Base-by-base conservation (phyloP, 1,284 basidiomycete genomes). In the Neonothopanus nambi region DNA sequence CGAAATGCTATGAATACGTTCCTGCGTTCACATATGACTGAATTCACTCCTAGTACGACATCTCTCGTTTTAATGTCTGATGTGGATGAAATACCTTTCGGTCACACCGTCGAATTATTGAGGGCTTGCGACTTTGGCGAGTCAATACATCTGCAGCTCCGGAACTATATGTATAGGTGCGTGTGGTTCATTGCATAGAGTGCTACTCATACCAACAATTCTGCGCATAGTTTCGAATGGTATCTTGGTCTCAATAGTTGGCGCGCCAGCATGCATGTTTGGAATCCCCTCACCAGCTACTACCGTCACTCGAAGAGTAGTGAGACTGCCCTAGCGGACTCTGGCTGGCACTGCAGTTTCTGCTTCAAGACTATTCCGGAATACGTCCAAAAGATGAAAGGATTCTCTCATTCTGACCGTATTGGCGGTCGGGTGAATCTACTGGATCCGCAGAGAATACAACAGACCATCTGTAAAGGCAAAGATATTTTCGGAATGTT, bases 401-500 rank as follows among this genome's bases (percentile, higher is more conserved):
- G 83, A 1, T 87, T 82, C 66, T 85, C 82, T 5, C 85, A 87
- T 70, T 74, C 80, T 18, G 85, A 87, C 57, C 78, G 85, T 24
- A 78, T 87, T 20, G 82, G 79, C 28, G 80, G 77, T n/a, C 69
- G 79, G n/a, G 62, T 72, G 33, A 67, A 75, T 15, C 69, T 85
- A 1, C 70, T 86, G 26, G 70, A 79, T 18, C 79, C 79, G 0
- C 64, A 68, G 26, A 66, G 76, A 44, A 85, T 89, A 38, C 83
- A 87, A 61, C 65, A 78, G 35, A 79, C 75, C 8, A 81, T 87
- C 47, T 87, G 85, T 61, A 65, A 67, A 38, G 85, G 85, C 5
- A 77, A 78, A 56, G 84, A 87, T 57, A 80, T 87, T 20, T 87
- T 86, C 63, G 78, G 75, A 6, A 85, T 85, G 82, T 65, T 86